Percentiles rank a stretch among this genome's conserved stretches.
These are phyloP conservation scores for Lepiota brunneoincarnata DNA, from an alignment of 768 basidiomycete species.

Conservation along the genomic window DNA sequence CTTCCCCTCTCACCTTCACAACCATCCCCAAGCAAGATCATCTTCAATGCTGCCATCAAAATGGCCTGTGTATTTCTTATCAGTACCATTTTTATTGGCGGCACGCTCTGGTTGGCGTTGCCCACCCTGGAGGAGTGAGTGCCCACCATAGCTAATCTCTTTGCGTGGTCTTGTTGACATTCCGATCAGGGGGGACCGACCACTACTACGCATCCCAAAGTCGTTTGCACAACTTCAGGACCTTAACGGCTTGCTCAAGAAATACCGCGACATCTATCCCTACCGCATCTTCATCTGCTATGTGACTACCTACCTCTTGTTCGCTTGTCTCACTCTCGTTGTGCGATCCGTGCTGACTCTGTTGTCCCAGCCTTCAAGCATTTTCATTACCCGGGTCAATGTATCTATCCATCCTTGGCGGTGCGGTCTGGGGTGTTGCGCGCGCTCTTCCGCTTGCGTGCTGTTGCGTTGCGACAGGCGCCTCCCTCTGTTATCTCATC, in stretches of 20 bases:
- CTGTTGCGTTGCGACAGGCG: constrained; percentile 87
- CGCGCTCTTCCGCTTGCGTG: constrained; percentile 88
- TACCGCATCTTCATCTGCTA: constrained; percentile 85
- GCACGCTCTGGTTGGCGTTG: constrained; percentile 76
- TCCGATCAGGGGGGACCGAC: constrained; percentile 64
- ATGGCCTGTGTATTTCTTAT: constrained; percentile 76
- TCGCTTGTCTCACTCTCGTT: constrained; percentile 29
- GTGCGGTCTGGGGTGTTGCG: constrained; percentile 91
- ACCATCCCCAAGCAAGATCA: constrained; percentile 52
- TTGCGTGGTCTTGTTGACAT: constrained; percentile 14
- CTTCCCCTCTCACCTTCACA: constrained; percentile 35
- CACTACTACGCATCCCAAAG: constrained; percentile 77
- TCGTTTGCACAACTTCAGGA: constrained; percentile 85
- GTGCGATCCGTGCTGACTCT: not conserved
- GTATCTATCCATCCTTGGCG: constrained; percentile 96
- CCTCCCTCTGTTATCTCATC: constrained; percentile 89
- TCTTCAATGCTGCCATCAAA: constrained; percentile 81
- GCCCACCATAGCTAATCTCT: not conserved
- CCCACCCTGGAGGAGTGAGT: constrained; percentile 79
- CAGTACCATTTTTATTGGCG: constrained; percentile 68
- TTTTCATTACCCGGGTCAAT: constrained; percentile 97
- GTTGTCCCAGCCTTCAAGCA: constrained; percentile 73
- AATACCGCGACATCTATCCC: constrained; percentile 88
- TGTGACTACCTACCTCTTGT: constrained; percentile 91
- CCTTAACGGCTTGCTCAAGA: constrained; percentile 83